Base-by-base conservation (phyloP, 257 asterid genomes). In the Verbena officinalis region DNA sequence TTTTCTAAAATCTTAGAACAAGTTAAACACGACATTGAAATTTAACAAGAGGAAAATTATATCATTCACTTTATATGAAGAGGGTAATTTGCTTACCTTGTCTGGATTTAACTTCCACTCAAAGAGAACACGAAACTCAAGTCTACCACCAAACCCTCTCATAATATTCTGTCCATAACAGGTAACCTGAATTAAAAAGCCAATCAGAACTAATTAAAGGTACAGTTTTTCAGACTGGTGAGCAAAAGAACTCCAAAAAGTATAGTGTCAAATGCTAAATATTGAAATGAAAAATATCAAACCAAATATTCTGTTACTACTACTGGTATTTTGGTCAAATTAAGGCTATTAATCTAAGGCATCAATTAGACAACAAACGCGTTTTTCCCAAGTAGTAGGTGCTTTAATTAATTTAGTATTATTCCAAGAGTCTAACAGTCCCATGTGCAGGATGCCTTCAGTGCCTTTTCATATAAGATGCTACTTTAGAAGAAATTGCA, bases 301-400 rank as follows among this genome's bases (percentile, higher is more conserved):
- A 67, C 12, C 72, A 75, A 60, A 67, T 69, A 64, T 15, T 60
- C 59, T 58, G 31, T 52, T 57, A 60, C 62, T 60, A 70, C 60
- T 44, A 55, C n/a, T 56, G 16, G 55, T 72, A 59, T 66, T 27
- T 59, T 46, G 69, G 83, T 72, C 83, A 85, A 76, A 73, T 53
- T 9, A 59, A 71, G 62, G 64, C 66, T 64, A 22, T 45, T 68
- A 34, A 58, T 62, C 42, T 56, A 67, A 72, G 57, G 84, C 85
- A 61, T 65, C 71, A 67, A 56, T 75, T 65, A 45, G 9, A 22
- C 24, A 61, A 54, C 52, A 71, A 34, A 67, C 33, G 36, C 55
- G 19, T 34, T 64, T 68, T 67, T 24, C 59, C 63, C 20, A 68
- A 73, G 75, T 69, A 55, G 33, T 46, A 49, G 65, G 45, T 74